Conservation (phyloP, 352 stramenopile genomes). For the Phytophthora ohioensis region DNA sequence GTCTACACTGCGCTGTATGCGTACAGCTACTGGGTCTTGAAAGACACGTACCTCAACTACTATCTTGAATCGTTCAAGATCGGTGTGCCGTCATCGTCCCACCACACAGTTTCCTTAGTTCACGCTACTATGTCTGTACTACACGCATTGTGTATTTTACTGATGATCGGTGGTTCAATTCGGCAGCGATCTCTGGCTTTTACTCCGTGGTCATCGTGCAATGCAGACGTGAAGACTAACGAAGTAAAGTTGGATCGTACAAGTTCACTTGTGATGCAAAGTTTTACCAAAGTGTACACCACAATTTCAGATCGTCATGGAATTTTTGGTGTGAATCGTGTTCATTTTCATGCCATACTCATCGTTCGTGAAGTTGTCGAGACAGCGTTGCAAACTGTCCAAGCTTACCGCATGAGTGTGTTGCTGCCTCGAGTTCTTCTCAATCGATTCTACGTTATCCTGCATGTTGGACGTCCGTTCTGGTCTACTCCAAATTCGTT, state of each 20-base stretch:
- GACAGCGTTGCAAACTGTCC: conserved; percentile 26
- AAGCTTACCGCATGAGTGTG: conserved; percentile 37
- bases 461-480: conserved; percentile 34
- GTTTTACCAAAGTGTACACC: neutral
- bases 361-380: conserved; percentile 29
- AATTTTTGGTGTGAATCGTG: conserved; percentile 26
- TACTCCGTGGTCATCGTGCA: neutral
- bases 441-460: conserved; percentile 37
- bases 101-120: conserved; percentile 14
- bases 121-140: conserved; percentile 26
- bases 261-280: neutral
- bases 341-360: conserved; percentile 30
- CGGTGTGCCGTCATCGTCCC: conserved; percentile 11
- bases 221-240: neutral
- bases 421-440: conserved; percentile 30
- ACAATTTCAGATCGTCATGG: conserved; percentile 2
- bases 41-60: neutral
- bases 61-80: conserved; percentile 21
- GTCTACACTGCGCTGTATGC: conserved; percentile 1
- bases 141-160: conserved; percentile 26
- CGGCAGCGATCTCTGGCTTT: conserved; percentile 13
- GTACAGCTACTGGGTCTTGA: too few relatives aligned
- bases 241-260: neutral
- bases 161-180: conserved; percentile 7
- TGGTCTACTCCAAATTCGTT: conserved; percentile 13